Evolutionary conservation across 352 stramenopile species (phyloP), one percentile per base, ranked within the genome.

Genomic region (Elongisporangium senticosum): DNA sequence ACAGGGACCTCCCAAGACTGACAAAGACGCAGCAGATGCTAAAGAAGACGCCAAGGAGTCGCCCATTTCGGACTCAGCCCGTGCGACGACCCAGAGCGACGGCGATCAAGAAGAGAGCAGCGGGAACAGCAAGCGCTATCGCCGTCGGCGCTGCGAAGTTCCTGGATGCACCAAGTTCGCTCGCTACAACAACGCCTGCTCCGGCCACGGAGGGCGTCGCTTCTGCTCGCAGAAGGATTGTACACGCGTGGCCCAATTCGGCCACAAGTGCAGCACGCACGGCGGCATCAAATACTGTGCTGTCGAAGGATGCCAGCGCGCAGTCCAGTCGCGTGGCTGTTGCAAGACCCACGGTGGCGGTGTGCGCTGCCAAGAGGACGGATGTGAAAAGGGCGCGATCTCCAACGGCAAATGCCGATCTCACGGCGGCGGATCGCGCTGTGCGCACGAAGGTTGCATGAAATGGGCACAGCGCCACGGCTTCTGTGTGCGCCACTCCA

Each of bases 281-380:
- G 83, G 86, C 26, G 83, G 86, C 6, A 71, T 90, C 56, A 92
- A 90, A 56, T 79, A 82, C 51, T 95, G 86, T 58, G 79, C 71
- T 39, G 61, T 90, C 2, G 76, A 89, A 20, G 79, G 74, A 0
- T 95, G 86, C 39, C 64, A 79, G 21, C 82, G 84, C 49, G 80
- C 79, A 5, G 86, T 93, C 51, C 85, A 95, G 66, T 91, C 83
- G 40, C 83, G 87, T 13, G 87, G 87, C 10, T 90, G 80, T 49
- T 96, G 87, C 68, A 94, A 93, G 67, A 93, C 83, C 2, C 87
- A 96, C 61, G 87, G 87, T 7, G 87, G 87, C 11, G 87, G 87
- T 24, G 83, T 92, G 22, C 83, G 82, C n/a, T 96, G 87, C 66
- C 82, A 92, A 64, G 65, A 77, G 14, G 69, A 69, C 4, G 81